Percentiles rank a stretch among this genome's conserved stretches.
Conservation (phyloP, 176 grass and related monocot genomes). For the Calamus simplicifolius region DNA sequence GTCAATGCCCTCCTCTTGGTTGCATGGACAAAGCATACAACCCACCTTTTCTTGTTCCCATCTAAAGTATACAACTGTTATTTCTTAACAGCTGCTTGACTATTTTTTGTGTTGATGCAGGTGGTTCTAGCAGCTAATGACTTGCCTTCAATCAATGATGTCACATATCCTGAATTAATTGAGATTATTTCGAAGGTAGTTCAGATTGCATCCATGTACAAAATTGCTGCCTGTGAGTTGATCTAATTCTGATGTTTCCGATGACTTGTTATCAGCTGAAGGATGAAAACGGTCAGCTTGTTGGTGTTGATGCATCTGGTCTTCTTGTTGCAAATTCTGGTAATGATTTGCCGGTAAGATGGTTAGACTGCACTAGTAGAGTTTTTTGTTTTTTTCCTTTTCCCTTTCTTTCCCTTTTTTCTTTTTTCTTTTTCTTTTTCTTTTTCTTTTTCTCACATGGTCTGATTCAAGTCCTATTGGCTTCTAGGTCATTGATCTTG, state of each 20-base stretch:
- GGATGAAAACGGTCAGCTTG: constrained; percentile 74
- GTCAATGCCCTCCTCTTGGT: no score
- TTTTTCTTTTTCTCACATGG: not conserved
- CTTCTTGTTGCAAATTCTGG: constrained; percentile 91
- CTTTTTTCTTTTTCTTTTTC: not conserved
- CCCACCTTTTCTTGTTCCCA: no score
- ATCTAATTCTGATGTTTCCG: constrained; percentile 4
- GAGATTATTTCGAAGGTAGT: constrained; percentile 86
- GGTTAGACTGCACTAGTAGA: no score
- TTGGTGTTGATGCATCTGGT: constrained; percentile 67
- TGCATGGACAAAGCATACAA: no score
- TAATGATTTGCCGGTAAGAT: constrained; percentile 82
- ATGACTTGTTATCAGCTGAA: constrained; percentile 54
- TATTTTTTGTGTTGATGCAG: constrained; percentile 32
- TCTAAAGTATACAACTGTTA: no score
- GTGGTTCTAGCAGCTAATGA: constrained; percentile 96
- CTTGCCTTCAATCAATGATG: constrained; percentile 89
- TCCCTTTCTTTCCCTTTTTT: not conserved
- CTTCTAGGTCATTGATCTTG: constrained; percentile 84
- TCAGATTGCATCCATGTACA: no score
- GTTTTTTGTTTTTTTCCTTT: not conserved
- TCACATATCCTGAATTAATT: constrained; percentile 77
- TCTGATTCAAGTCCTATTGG: no score
- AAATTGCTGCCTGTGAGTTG: not conserved
- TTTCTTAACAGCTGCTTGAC: no score